Base-by-base conservation (phyloP, 192 early-diverging fungal genomes). In the Gryganskiella cystojenkinii region DNA sequence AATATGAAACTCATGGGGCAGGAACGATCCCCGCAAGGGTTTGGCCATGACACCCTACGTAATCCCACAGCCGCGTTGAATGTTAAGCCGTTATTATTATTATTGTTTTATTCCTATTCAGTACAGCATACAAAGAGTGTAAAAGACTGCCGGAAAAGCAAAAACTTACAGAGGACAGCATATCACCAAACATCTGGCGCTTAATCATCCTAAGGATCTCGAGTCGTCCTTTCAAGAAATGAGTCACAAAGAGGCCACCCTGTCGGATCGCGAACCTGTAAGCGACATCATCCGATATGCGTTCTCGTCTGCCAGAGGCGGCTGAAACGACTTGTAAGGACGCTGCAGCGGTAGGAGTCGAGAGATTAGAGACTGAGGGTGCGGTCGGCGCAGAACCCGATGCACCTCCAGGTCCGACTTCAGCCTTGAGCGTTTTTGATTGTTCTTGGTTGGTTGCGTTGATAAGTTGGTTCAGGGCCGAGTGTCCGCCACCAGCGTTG, bases 161-260 rank as follows among this genome's bases (percentile, higher is more conserved):
- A n/a, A 30, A 24, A 3, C 42, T 45, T 65, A 82, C 82, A 51
- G 80, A 80, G 19, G 70, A 62, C 13, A 85, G 28, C 40, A 85
- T 85, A 35, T 85, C 84, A 17, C 80, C 71, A 54, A 79, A 81
- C 56, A 68, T 63, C 27, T 82, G 75, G 13, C 79, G 70, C 43
- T 80, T 80, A 22, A 85, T 67, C 56, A 71, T 75, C 22, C 81
- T 66, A 40, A 85, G 40, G 14, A 85, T 70, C 62, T 85, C 84
- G 1, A 69, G 60, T 15, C 84, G 70, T 30, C 84, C 84, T n/a
- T 81, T 75, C 15, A 80, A 54, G 20, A 74, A 71, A 27, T 75
- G 70, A 11, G 84, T 81, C 30, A 85, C 74, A 52, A 82, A 85
- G 1, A 68, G 47, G 0, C 84, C 84, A 30, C 80, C 81, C 28